A percentile compares a stretch with the other conserved stretches of the same genome.
Evolutionary conservation across 352 stramenopile species (phyloP).

Genomic region (Phytopythium aichiense): DNA sequence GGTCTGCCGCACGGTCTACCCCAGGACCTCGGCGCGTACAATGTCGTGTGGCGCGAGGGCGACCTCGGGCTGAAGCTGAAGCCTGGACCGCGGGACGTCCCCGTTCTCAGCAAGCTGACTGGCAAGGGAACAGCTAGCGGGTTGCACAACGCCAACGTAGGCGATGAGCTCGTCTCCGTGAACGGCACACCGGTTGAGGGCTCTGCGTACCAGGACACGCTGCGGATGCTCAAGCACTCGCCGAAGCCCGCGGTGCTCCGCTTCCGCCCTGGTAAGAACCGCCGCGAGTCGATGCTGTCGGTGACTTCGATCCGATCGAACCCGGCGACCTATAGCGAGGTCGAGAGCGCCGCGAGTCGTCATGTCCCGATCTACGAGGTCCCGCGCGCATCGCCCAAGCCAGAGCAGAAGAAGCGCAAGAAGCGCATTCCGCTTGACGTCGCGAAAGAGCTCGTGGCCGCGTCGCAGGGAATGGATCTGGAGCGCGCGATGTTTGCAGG

Average conservation of each 20-base stretch:
- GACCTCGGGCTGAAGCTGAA: slow-evolving; percentile 86
- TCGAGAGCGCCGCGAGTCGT: slow-evolving; percentile 28
- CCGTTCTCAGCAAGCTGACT: slow-evolving; percentile 79
- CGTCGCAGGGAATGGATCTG: slow-evolving; percentile 69
- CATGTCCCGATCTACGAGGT: slow-evolving; percentile 61
- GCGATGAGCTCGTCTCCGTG: slow-evolving; percentile 81
- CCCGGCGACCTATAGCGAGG: slow-evolving; percentile 39
- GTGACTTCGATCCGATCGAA: slow-evolving; percentile 52
- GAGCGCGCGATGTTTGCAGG: slow-evolving; percentile 67
- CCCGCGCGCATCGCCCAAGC: slow-evolving; percentile 4
- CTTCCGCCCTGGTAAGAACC: slow-evolving; percentile 60
- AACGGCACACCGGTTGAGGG: slow-evolving; percentile 80
- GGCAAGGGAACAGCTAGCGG: slow-evolving; percentile 79
- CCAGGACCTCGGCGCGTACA: slow-evolving; percentile 68
- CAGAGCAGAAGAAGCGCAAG: slow-evolving; percentile 60
- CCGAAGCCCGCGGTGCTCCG: slow-evolving; percentile 78
- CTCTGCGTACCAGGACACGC: slow-evolving; percentile 76
- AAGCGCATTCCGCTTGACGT: slow-evolving; percentile 81
- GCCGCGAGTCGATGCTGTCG: slow-evolving; percentile 60
- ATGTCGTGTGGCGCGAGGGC: slow-evolving; percentile 86
- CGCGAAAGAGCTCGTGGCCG: slow-evolving; percentile 72
- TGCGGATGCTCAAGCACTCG: slow-evolving; percentile 86
- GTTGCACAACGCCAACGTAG: slow-evolving; percentile 76
- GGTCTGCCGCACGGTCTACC: slow-evolving; percentile 15
- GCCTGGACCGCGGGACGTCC: slow-evolving; percentile 65